Evolutionary conservation across 2,329 filamentous ascomycete genomes (phyloP), one percentile per base, ranked within the genome.

Genomic region (Claviceps sp.): DNA sequence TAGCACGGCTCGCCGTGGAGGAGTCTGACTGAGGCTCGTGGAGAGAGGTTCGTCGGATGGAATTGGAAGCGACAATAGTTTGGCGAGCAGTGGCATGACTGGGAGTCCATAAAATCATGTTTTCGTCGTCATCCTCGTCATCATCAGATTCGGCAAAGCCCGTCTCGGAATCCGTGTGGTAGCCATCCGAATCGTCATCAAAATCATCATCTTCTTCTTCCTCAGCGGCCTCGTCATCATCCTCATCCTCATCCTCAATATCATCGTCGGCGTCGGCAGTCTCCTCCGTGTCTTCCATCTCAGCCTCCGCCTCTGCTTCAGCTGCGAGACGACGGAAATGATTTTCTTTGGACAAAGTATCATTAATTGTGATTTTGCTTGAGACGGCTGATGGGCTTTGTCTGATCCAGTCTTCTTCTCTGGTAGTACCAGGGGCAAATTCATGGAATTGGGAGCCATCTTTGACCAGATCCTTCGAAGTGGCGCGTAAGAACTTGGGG

Each of bases 291-390:
- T 87, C 83, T 52, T 88, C 84, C 51, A 85, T 75, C 9, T 84
- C 71, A 4, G 83, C 90, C 67, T 97, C 93, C 60, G 94, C 88
- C 63, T 97, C 93, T 1, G 83, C 93, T 67, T 98, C 91, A 63
- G 88, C 84, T 47, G 83, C 91, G 26, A 97, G 71, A 55, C 86
- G 83, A 47, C 91, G 84, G 56, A 98, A 93, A 34, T 81, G 82
- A 55, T 88, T 89, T 68, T 98, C 93, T 68, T 95, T 94, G 64
- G 81, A 78, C 57, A 98, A 75, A 4, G 90, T 95, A 64, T 97
- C 93, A 58, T 85, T 82, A 57, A 98, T 83, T 4, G 90, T 97
- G 40, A 98, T 75, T 61, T 87, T 88, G 48, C 76, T 76, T 52
- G 76, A 76, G 57, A 81, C 73, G 36, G 79, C 77, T 7, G 77